Conservation (phyloP, 371 early-diverging fungal genomes). For the Enteropsectra breve region DNA sequence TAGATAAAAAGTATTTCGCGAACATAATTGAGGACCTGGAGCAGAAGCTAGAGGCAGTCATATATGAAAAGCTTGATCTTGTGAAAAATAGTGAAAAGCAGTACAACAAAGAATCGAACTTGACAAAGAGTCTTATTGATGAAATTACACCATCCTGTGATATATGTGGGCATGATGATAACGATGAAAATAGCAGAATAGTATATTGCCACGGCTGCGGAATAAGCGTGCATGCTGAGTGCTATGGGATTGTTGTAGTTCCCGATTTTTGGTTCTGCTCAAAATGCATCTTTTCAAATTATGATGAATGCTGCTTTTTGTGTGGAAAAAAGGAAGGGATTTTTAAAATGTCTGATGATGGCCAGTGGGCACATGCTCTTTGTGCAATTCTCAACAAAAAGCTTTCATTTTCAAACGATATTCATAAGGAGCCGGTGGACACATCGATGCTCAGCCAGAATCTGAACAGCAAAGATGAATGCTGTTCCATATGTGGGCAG, state of each 20-base stretch:
- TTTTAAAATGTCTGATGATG: constrained; percentile 50
- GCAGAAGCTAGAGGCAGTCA: background rate
- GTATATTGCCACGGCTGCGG: constrained; percentile 59
- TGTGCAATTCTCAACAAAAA: constrained; percentile 50
- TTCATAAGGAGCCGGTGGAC: constrained; percentile 58
- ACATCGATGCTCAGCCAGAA: constrained; percentile 8
- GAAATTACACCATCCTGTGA: constrained; percentile 52
- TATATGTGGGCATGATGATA: constrained; percentile 50
- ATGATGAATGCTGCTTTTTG: constrained; percentile 41
- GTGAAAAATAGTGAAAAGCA: background rate
- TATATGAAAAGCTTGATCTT: background rate
- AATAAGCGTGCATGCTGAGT: constrained; percentile 56
- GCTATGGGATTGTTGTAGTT: constrained; percentile 58
- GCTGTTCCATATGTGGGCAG: constrained; percentile 43
- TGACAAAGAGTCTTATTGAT: no score
- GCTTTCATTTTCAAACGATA: constrained; percentile 50
- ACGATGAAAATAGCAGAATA: constrained; percentile 18
- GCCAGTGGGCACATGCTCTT: constrained; percentile 56
- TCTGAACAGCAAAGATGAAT: constrained; percentile 22
- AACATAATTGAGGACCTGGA: background rate
- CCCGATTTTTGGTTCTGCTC: constrained; percentile 56
- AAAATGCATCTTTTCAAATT: constrained; percentile 40
- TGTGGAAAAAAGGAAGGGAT: constrained; percentile 45
- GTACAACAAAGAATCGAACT: no score
- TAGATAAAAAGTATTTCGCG: background rate